Evolutionary conservation across 345 rosid genomes (phyloP), one percentile per base, ranked within the genome.

Genomic region (Gossypium turneri): DNA sequence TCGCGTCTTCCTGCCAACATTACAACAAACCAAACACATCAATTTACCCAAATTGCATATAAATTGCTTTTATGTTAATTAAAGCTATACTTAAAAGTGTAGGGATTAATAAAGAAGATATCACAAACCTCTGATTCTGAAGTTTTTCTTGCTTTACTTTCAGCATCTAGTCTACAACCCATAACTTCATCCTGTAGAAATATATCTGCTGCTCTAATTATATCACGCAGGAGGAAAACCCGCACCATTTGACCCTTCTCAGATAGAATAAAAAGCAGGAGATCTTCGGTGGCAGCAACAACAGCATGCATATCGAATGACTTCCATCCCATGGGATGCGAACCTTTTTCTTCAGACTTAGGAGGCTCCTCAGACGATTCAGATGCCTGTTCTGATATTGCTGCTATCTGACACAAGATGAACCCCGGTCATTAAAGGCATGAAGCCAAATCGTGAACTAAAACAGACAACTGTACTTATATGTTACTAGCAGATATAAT

Each of bases 201-300:
- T 2, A 82, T 79, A 77, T 94, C 97, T 13, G 84, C 87, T 25
- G 92, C 91, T 63, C 76, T 81, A 67, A 90, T 83, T 59, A 94
- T 90, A 83, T 94, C 99, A 45, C 85, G 84, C 34, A 94, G 85
- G 73, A 93, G 90, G 81, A 87, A 94, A 69, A 93, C 87, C 0
- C 94, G 87, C 72, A 94, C 97, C 78, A 90, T 85, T 80, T 82
- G 80, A 45, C 98, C 97, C 81, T 90, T 92, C 16, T 90, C 90
- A 60, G 97, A 88, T 55, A 92, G 76, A 77, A 91, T 89, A 86
- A 94, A 94, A 67, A 81, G 81, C 41, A 92, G 82, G 66, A 94
- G 92, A 84, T 92, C 97, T 83, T 95, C 99, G 50, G 99, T 90
- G 11, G 98, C 97, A 7, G 93, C 77, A 67, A 93, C 96, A 77